phyloP scores from a whole-genome alignment of 2,329 filamentous ascomycete genomes.

The Neospermospora avenae region DNA sequence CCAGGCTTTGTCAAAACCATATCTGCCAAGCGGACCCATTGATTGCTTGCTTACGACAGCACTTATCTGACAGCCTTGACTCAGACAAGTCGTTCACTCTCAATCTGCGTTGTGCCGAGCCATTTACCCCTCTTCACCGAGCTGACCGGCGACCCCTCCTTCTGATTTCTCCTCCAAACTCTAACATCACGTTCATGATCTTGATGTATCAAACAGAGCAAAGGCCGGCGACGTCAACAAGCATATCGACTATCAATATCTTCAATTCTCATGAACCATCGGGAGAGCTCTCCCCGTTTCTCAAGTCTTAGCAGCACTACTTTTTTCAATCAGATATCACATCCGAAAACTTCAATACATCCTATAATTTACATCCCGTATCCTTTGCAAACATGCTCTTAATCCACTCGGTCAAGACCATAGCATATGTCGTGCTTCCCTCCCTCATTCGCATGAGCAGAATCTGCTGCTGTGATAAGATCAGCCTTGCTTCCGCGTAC shows the following conservation, averaged over 20 bases:
- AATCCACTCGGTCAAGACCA: no score
- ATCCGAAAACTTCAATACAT: no score
- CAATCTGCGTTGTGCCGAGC: not conserved
- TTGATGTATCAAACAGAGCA: not conserved
- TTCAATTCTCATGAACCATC: not conserved
- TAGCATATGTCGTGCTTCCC: no score
- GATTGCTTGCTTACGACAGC: slow-evolving; percentile 6
- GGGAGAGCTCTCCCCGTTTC: not conserved
- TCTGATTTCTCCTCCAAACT: not conserved
- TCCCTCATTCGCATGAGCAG: no score
- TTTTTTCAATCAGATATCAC: slow-evolving; percentile 1
- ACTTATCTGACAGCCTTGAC: no score
- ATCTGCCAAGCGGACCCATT: not conserved
- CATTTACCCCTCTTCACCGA: not conserved
- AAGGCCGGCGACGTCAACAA: not conserved
- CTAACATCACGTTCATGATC: not conserved
- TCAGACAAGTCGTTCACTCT: not conserved
- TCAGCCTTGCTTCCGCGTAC: no score
- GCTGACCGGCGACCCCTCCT: not conserved
- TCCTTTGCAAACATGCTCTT: no score
- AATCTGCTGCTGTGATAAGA: no score
- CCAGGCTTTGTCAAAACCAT: not conserved
- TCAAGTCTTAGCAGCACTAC: not conserved
- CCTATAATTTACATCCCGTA: no score
- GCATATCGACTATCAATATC: not conserved